Conservation (phyloP, 768 basidiomycete species). For the Hysterangium stoloniferum region DNA sequence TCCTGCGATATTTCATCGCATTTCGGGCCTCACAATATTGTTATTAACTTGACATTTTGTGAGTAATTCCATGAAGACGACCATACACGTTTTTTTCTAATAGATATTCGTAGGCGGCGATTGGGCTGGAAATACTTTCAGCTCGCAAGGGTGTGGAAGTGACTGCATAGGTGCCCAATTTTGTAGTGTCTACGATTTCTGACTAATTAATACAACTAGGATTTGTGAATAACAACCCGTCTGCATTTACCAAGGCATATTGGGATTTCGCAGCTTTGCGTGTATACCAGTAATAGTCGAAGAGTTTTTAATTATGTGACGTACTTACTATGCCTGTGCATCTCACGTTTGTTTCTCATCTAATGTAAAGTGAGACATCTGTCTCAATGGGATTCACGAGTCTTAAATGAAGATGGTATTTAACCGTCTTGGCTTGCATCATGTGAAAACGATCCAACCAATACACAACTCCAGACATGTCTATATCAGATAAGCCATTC, state of each 20-base stretch:
- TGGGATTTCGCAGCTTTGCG: conserved; percentile 61
- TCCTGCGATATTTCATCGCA: conserved; percentile 48
- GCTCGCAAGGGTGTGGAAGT: conserved; percentile 42
- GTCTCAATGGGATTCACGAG: too few relatives aligned
- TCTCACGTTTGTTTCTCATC: too few relatives aligned
- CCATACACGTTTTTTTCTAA: neutral
- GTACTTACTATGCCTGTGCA: too few relatives aligned
- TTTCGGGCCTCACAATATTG: conserved; percentile 52
- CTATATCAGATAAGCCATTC: neutral
- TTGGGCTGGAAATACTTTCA: conserved; percentile 46
- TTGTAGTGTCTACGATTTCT: neutral
- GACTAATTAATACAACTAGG: conserved; percentile 31
- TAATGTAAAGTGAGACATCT: too few relatives aligned
- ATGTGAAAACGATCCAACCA: neutral
- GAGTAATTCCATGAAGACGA: too few relatives aligned
- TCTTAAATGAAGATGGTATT: too few relatives aligned
- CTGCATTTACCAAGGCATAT: conserved; percentile 59
- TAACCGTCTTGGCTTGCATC: too few relatives aligned
- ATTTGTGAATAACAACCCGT: conserved; percentile 59
- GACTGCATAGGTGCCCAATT: conserved; percentile 41
- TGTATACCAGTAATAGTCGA: too few relatives aligned
- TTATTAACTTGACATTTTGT: conserved; percentile 70
- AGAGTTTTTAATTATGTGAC: too few relatives aligned
- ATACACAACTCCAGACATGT: neutral
- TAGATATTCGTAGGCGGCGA: conserved; percentile 39